Percentiles rank a stretch among this genome's conserved stretches.
Evolutionary conservation across 2,329 filamentous ascomycete species (phyloP).

Genomic region (Macrophomina pseudophaseolina): DNA sequence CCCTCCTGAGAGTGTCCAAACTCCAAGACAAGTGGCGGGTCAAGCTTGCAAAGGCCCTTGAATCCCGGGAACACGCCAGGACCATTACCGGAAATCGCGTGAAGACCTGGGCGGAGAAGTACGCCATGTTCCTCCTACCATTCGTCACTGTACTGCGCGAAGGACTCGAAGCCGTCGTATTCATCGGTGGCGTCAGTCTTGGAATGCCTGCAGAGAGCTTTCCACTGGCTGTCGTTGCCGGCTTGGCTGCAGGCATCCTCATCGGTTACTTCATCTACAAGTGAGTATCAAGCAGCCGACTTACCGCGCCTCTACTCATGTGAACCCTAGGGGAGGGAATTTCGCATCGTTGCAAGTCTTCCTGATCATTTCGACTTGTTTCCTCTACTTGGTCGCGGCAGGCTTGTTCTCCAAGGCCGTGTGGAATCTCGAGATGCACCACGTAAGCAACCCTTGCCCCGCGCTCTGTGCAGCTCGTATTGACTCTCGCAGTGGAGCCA

Average conservation of each 20-base stretch:
- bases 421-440: slow-evolving; percentile 73
- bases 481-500: slow-evolving; percentile 62
- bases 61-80: slow-evolving; percentile 55
- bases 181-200: slow-evolving; percentile 83
- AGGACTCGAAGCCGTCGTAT: slow-evolving; percentile 84
- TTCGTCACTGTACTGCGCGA: slow-evolving; percentile 89
- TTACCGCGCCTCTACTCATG: not conserved
- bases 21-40: slow-evolving; percentile 86
- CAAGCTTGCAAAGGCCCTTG: slow-evolving; percentile 75
- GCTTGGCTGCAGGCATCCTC: slow-evolving; percentile 67
- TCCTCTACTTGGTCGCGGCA: slow-evolving; percentile 83
- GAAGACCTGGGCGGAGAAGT: slow-evolving; percentile 73
- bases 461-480: slow-evolving; percentile 18
- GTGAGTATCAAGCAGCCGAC: slow-evolving; percentile 53
- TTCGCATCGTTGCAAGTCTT: slow-evolving; percentile 74
- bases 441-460: slow-evolving; percentile 35
- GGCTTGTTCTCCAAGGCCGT: slow-evolving; percentile 79
- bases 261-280: slow-evolving; percentile 80
- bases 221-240: slow-evolving; percentile 76
- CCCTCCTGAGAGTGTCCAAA: slow-evolving; percentile 79
- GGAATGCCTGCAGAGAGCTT: slow-evolving; percentile 76
- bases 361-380: slow-evolving; percentile 79
- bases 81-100: slow-evolving; percentile 52
- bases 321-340: slow-evolving; percentile 60
- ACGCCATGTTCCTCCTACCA: slow-evolving; percentile 83